phyloP scores from a whole-genome alignment of 345 rosid genomes.

The Brassica rapa region DNA sequence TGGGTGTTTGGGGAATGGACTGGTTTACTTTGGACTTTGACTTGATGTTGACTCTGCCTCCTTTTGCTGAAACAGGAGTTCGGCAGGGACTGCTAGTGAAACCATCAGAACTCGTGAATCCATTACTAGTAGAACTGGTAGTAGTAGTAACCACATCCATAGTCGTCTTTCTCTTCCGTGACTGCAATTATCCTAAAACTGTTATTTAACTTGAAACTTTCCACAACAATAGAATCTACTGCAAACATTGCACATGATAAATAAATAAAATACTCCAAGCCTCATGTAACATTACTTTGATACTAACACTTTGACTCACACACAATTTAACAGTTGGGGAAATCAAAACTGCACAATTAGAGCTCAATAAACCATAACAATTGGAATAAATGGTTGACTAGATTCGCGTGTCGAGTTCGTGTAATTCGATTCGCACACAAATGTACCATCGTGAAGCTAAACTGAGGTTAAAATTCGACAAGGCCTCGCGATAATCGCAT shows the following conservation, averaged over 20 bases:
- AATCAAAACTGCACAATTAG: no score
- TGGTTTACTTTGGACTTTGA: constrained; percentile 64
- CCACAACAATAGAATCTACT: background rate
- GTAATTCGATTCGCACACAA: constrained; percentile 2
- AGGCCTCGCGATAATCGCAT: background rate
- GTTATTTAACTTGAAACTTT: constrained; percentile 12
- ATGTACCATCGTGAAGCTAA: constrained; percentile 38
- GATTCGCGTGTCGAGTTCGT: background rate
- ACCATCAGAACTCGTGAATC: constrained; percentile 52
- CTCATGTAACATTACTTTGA: background rate
- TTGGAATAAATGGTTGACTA: background rate
- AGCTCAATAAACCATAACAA: background rate
- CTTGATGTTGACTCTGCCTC: constrained; percentile 57
- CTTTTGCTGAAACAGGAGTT: constrained; percentile 82
- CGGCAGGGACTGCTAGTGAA: constrained; percentile 55
- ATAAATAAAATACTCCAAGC: background rate
- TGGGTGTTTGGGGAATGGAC: constrained; percentile 68
- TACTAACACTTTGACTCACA: background rate
- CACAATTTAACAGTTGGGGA: no score
- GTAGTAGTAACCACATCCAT: constrained; percentile 45
- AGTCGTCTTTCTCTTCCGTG: constrained; percentile 59
- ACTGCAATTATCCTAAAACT: constrained; percentile 46
- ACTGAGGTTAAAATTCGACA: no score
- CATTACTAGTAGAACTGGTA: constrained; percentile 40
- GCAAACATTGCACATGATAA: background rate